Conservation (phyloP, 2,329 filamentous ascomycete species). For the Alternaria arbusti region DNA sequence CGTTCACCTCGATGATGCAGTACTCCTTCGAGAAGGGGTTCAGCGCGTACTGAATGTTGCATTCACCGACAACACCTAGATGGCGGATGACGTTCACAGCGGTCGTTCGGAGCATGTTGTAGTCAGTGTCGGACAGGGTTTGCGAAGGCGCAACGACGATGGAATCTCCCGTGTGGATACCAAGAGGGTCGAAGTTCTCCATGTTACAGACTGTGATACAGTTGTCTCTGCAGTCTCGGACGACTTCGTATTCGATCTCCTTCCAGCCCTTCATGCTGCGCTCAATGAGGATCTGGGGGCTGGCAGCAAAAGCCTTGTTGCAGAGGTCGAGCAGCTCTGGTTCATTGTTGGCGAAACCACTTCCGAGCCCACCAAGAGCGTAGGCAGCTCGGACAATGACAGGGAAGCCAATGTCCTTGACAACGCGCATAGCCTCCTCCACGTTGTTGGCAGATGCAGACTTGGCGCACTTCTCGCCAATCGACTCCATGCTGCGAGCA, state of each 20-base stretch:
- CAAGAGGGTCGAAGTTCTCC: constrained; percentile 99
- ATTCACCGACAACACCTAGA: constrained; percentile 95
- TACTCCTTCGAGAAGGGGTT: constrained; percentile 96
- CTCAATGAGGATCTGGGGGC: constrained; percentile 95
- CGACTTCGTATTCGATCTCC: constrained; percentile 98
- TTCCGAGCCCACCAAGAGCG: constrained; percentile 91
- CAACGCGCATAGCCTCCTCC: constrained; percentile 86
- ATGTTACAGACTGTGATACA: constrained; percentile 99
- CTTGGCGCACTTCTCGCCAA: constrained; percentile 97
- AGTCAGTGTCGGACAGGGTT: constrained; percentile 95
- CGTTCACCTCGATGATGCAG: constrained; percentile 99
- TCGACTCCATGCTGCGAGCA: constrained; percentile 96
- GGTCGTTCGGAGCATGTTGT: constrained; percentile 98
- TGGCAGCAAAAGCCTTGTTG: constrained; percentile 92
- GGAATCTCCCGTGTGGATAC: constrained; percentile 97
- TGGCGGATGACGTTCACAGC: constrained; percentile 97
- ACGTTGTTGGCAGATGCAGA: constrained; percentile 89
- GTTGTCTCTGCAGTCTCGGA: constrained; percentile 93
- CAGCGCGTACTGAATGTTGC: constrained; percentile 97
- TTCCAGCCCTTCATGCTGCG: constrained; percentile 99
- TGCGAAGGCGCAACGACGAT: constrained; percentile 98
- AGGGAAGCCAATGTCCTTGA: constrained; percentile 91
- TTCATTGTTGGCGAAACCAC: constrained; percentile 92
- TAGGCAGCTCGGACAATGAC: constrained; percentile 98
- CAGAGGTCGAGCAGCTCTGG: constrained; percentile 84